Conservation (phyloP, 2,329 filamentous ascomycete genomes). For the Alternaria ethzedia region DNA sequence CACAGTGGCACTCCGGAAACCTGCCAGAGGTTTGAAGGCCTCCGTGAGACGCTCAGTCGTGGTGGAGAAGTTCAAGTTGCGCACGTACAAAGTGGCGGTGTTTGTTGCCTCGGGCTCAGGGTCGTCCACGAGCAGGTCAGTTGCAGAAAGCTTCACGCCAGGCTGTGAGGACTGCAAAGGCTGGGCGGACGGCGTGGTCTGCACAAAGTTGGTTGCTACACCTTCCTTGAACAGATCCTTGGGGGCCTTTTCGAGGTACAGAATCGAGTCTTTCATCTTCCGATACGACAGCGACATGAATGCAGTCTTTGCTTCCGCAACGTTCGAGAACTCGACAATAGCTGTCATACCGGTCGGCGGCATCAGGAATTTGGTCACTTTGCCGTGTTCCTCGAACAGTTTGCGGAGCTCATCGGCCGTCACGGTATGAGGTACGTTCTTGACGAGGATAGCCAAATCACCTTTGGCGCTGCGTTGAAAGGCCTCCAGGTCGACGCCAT, state of each 20-base stretch:
- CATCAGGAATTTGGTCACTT: constrained; percentile 83
- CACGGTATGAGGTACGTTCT: constrained; percentile 90
- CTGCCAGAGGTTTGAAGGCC: constrained; percentile 79
- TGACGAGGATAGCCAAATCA: constrained; percentile 86
- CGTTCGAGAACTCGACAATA: constrained; percentile 84
- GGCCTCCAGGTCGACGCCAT: constrained; percentile 89
- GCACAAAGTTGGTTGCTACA: constrained; percentile 39
- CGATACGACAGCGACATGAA: constrained; percentile 87
- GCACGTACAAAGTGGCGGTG: constrained; percentile 86
- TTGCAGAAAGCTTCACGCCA: constrained; percentile 66
- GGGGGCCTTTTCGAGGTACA: constrained; percentile 94
- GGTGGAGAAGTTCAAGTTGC: constrained; percentile 92
- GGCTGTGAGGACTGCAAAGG: constrained; percentile 22
- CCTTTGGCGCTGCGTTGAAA: constrained; percentile 87
- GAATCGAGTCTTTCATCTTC: constrained; percentile 85
- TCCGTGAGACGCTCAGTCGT: constrained; percentile 77
- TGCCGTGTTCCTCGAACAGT: constrained; percentile 85
- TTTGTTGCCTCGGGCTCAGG: constrained; percentile 62
- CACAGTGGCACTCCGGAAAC: constrained; percentile 86
- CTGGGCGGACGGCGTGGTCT: constrained; percentile 29
- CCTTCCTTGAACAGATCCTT: constrained; percentile 72
- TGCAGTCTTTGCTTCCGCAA: constrained; percentile 80
- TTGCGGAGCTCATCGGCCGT: constrained; percentile 77
- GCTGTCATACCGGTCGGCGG: constrained; percentile 92
- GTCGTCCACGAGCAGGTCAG: constrained; percentile 70